These are phyloP conservation scores for Nigrograna mackinnonii DNA, from an alignment of 2,329 filamentous ascomycete species.

Conservation along the genomic window DNA sequence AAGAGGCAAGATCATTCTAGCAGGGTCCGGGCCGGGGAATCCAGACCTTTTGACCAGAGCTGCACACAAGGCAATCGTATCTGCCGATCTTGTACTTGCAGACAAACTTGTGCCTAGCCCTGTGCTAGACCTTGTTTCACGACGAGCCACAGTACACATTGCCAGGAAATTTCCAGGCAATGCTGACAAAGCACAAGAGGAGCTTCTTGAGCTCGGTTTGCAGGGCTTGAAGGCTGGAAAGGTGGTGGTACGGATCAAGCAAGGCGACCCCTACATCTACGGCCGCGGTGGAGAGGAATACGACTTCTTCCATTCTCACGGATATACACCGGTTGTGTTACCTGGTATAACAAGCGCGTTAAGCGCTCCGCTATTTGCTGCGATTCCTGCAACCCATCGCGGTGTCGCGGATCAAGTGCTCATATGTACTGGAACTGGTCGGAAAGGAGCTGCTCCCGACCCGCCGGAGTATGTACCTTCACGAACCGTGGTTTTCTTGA, in stretches of 20 bases:
- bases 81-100: conserved; percentile 78
- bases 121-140: conserved; percentile 87
- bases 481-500: conserved; percentile 89
- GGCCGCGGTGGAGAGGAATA: conserved; percentile 94
- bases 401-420: conserved; percentile 90
- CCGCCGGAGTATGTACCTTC: conserved; percentile 77
- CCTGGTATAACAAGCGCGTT: conserved; percentile 91
- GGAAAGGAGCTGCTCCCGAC: conserved; percentile 81
- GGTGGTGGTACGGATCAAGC: conserved; percentile 87
- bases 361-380: conserved; percentile 84
- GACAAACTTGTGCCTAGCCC: conserved; percentile 85
- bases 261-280: conserved; percentile 96
- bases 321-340: conserved; percentile 73
- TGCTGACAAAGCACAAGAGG: conserved; percentile 88
- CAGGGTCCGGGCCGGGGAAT: conserved; percentile 90
- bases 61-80: conserved; percentile 74
- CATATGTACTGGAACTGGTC: conserved; percentile 93
- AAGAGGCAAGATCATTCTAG: conserved; percentile 78
- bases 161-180: conserved; percentile 98
- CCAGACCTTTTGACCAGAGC: conserved; percentile 87
- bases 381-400: conserved; percentile 85
- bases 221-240: conserved; percentile 70
- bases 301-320: conserved; percentile 75
- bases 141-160: conserved; percentile 86
- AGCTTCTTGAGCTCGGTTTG: conserved; percentile 79